Conservation (phyloP, 768 basidiomycete species). For the Cystofilobasidium ferigula region DNA sequence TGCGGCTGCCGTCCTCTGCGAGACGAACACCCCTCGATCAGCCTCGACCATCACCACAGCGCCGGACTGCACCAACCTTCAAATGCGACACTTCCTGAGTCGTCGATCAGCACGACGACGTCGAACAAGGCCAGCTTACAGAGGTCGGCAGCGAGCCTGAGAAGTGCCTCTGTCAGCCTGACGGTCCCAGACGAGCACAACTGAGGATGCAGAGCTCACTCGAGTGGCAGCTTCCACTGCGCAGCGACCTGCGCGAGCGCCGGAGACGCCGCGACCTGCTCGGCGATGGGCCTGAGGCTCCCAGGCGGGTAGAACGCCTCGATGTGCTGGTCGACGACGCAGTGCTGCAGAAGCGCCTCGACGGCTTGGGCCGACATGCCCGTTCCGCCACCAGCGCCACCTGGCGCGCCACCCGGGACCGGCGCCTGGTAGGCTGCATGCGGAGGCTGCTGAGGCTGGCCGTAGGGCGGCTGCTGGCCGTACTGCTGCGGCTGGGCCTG, state of each 20-base stretch:
- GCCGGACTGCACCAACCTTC: no score
- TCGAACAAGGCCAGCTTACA: constrained; percentile 41
- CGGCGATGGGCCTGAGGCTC: constrained; percentile 38
- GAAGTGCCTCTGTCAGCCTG: no score
- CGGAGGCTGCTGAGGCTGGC: constrained; percentile 19
- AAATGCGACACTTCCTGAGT: constrained; percentile 35
- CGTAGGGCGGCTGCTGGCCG: background rate
- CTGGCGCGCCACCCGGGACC: no score
- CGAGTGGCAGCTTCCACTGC: constrained; percentile 34
- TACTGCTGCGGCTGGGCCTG: constrained; percentile 18
- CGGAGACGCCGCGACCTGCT: constrained; percentile 37
- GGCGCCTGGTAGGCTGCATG: no score
- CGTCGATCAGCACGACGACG: constrained; percentile 27
- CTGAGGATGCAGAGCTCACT: no score
- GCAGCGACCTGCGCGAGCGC: constrained; percentile 37
- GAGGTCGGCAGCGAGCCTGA: constrained; percentile 42
- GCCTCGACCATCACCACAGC: no score
- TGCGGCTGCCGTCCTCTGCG: constrained; percentile 20
- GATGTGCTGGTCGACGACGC: constrained; percentile 37
- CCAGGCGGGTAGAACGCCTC: constrained; percentile 42
- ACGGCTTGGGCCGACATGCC: constrained; percentile 15
- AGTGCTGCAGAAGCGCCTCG: constrained; percentile 14
- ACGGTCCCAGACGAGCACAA: no score
- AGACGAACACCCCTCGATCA: background rate
- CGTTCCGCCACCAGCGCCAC: no score